Evolutionary conservation across 2,329 filamentous ascomycete species (phyloP).

Genomic region (Trichoderma breve): DNA sequence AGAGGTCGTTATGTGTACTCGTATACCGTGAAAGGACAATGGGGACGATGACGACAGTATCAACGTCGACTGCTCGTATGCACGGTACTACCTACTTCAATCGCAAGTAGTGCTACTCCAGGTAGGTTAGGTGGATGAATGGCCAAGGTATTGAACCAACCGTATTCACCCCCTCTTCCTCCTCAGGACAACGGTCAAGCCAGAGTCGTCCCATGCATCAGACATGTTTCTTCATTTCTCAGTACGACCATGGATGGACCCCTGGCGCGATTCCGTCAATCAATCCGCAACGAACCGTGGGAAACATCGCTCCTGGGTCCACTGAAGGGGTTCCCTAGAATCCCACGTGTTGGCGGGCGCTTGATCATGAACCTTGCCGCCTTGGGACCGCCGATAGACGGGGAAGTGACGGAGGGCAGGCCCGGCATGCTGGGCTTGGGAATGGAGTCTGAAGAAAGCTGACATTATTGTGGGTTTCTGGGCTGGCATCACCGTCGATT

Average conservation of each 20-base stretch:
- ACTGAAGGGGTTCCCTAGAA: slow-evolving; percentile 5
- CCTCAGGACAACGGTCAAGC: background rate
- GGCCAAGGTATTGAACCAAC: background rate
- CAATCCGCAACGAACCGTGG: slow-evolving; percentile 8
- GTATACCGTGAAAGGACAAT: background rate
- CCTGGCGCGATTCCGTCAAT: background rate
- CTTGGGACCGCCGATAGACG: slow-evolving; percentile 4
- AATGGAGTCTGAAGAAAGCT: background rate
- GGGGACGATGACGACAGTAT: background rate
- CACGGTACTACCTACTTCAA: background rate
- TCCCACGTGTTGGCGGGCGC: slow-evolving; percentile 18
- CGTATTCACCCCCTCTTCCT: background rate
- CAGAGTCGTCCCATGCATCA: background rate
- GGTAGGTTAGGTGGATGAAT: background rate
- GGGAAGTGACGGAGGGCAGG: background rate
- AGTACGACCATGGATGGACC: background rate
- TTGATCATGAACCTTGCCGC: slow-evolving; percentile 10
- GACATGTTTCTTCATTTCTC: background rate
- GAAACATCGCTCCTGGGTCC: background rate
- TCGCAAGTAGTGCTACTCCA: background rate
- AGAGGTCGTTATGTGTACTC: background rate
- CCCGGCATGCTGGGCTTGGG: background rate
- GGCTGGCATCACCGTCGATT: background rate
- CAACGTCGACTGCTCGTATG: background rate
- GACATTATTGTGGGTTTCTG: background rate